Conservation (phyloP, 345 rosid genomes). For the Syzygium grande region DNA sequence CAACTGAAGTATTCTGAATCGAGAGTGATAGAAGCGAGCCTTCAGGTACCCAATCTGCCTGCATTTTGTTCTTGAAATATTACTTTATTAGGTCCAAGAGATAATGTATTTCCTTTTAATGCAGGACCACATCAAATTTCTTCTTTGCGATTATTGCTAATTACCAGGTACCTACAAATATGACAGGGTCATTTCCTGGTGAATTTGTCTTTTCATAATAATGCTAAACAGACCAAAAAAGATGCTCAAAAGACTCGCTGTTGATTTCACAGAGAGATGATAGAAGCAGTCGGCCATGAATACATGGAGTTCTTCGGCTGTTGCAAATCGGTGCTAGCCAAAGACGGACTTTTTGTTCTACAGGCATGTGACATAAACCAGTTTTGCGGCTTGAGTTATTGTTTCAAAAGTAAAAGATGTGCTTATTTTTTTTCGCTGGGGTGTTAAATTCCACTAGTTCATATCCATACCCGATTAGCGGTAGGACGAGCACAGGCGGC, state of each 20-base stretch:
- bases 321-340: slow-evolving; percentile 66
- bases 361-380: slow-evolving; percentile 37
- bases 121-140: slow-evolving; percentile 55
- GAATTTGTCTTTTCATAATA: not conserved
- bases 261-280: slow-evolving; percentile 59
- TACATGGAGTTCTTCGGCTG: slow-evolving; percentile 74
- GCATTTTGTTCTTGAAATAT: not conserved
- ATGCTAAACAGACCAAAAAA: not conserved
- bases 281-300: slow-evolving; percentile 92
- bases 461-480: slow-evolving; percentile 80
- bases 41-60: slow-evolving; percentile 34
- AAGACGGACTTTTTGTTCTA: slow-evolving; percentile 69
- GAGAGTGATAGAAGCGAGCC: slow-evolving; percentile 79
- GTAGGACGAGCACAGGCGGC: slow-evolving; percentile 63
- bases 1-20: slow-evolving; percentile 62
- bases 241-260: not conserved
- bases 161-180: slow-evolving; percentile 42
- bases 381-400: not conserved
- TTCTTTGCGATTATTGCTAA: slow-evolving; percentile 75
- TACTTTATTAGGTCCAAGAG: not conserved
- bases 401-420: not conserved
- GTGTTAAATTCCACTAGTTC: slow-evolving; percentile 31
- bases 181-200: slow-evolving; percentile 89
- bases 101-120: not conserved
- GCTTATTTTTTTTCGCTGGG: not conserved